Conservation (phyloP, 805 yeast species). For the Debaryomyces maramus region DNA sequence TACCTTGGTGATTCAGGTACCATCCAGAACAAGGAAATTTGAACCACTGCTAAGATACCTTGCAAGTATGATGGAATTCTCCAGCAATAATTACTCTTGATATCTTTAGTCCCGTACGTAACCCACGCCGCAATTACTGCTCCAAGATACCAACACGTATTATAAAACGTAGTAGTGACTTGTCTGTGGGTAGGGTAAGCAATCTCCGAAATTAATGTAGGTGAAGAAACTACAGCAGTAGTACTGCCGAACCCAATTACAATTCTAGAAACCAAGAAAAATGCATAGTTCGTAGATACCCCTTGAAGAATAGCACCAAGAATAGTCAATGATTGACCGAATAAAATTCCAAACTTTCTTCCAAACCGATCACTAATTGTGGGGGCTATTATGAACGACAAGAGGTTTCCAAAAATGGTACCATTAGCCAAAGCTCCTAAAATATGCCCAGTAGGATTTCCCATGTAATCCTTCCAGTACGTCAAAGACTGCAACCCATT, state of each 20-base stretch:
- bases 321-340: constrained; percentile 26
- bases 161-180: constrained; percentile 46
- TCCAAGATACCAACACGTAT: constrained; percentile 54
- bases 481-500: constrained; percentile 50
- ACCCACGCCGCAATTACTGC: constrained; percentile 55
- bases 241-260: constrained; percentile 48
- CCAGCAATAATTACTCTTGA: constrained; percentile 44
- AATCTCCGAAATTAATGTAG: constrained; percentile 51
- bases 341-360: constrained; percentile 30
- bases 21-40: constrained; percentile 32
- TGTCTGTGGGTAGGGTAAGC: constrained; percentile 50
- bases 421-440: constrained; percentile 46
- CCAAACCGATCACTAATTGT: constrained; percentile 39
- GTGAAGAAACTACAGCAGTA: constrained; percentile 44
- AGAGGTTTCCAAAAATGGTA: constrained; percentile 40
- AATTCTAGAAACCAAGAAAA: constrained; percentile 46
- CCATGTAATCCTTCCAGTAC: constrained; percentile 41
- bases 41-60: constrained; percentile 47
- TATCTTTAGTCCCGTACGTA: constrained; percentile 44
- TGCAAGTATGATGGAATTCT: constrained; percentile 56
- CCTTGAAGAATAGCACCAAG: constrained; percentile 43
- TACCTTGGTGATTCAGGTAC: constrained; percentile 55
- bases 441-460: constrained; percentile 36
- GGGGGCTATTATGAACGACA: constrained; percentile 29
- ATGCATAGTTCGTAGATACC: constrained; percentile 32